Base-by-base conservation (phyloP, 2,329 filamentous ascomycete species). In the Pseudocercospora vitis region DNA sequence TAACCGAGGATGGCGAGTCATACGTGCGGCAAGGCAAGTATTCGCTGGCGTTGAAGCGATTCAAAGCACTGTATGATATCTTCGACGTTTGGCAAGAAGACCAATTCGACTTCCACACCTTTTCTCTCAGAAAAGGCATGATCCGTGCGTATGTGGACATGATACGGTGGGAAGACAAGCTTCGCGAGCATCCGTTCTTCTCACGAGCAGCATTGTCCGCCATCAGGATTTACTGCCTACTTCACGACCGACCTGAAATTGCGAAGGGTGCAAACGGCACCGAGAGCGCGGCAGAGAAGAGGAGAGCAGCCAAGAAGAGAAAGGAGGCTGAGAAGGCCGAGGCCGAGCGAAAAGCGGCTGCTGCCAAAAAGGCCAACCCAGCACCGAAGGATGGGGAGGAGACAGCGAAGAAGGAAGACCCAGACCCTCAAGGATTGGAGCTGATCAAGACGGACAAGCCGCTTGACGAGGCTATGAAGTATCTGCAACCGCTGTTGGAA, bases 51-150 rank as follows among this genome's bases (percentile, higher is more conserved):
- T 78, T 99, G 49, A 99, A 99, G 78, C 85, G 95, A 46, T 92
- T 96, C 73, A 89, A 91, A 61, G 80, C 89, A 18, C 83, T 99
- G 53, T 86, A 87, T 70, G 90, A 89, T 73, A 95, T 99, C 61
- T 99, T 99, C 66, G 92, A 97, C 62, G 85, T 90, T 16, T 99
- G 94, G 94, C 88, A 95, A 69, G 95, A 99, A 70, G 94, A 99
- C 65, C 94, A 99, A 68, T 96, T 97, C 66, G 94, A 99, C 71
- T 99, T 99, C 78, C 95, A 99, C 78, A 90, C 85, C 70, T 99
- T 99, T 73, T 96, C 91, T 16, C 78, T 99, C n/a, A 81, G 94
- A 16, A 99, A 97, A 73, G 95, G 95, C 11, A 92, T 96, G 78
- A 89, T 97, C 56, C 81, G 92, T 52, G 89, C 94, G 1, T 99